These are phyloP conservation scores for Metschnikowia corniflorae DNA, from an alignment of 805 yeast genomes.

Conservation along the genomic window DNA sequence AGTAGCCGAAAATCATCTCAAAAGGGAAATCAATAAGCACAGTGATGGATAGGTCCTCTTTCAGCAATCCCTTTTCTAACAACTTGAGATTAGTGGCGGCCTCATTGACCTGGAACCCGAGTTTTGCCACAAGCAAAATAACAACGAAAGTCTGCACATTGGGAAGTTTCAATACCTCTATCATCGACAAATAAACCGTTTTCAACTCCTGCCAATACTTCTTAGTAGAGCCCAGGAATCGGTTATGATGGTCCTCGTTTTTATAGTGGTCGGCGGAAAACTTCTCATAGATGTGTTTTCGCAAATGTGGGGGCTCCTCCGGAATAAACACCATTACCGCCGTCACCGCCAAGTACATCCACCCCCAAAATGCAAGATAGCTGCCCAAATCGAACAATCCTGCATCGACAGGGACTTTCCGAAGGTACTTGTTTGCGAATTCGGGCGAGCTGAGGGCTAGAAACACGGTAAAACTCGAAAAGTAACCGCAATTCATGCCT, in stretches of 20 bases:
- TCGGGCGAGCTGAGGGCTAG: slow-evolving; percentile 88
- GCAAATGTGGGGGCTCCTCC: slow-evolving; percentile 64
- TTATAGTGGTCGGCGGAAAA: slow-evolving; percentile 27
- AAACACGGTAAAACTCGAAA: slow-evolving; percentile 85
- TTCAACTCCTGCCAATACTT: slow-evolving; percentile 27
- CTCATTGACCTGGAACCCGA: slow-evolving; percentile 95
- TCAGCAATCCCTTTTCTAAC: slow-evolving; percentile 84
- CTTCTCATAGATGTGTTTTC: slow-evolving; percentile 27
- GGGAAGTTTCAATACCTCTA: slow-evolving; percentile 60
- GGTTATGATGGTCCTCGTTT: slow-evolving; percentile 26
- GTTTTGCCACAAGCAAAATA: slow-evolving; percentile 74
- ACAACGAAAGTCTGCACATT: slow-evolving; percentile 71
- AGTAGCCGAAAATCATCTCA: slow-evolving; percentile 91
- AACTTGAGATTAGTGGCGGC: slow-evolving; percentile 91
- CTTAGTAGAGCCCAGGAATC: slow-evolving; percentile 2
- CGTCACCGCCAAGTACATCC: slow-evolving; percentile 66
- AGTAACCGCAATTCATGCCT: slow-evolving; percentile 92
- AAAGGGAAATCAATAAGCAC: slow-evolving; percentile 94
- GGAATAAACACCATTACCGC: slow-evolving; percentile 55
- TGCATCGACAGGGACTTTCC: slow-evolving; percentile 53
- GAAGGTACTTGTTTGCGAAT: slow-evolving; percentile 81
- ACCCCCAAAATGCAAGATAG: slow-evolving; percentile 77
- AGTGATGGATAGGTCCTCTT: slow-evolving; percentile 90
- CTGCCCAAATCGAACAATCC: slow-evolving; percentile 73
- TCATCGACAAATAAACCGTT: slow-evolving; percentile 63